phyloP scores from a whole-genome alignment of 2,329 filamentous ascomycete species.

The Trichoderma atroviride region DNA sequence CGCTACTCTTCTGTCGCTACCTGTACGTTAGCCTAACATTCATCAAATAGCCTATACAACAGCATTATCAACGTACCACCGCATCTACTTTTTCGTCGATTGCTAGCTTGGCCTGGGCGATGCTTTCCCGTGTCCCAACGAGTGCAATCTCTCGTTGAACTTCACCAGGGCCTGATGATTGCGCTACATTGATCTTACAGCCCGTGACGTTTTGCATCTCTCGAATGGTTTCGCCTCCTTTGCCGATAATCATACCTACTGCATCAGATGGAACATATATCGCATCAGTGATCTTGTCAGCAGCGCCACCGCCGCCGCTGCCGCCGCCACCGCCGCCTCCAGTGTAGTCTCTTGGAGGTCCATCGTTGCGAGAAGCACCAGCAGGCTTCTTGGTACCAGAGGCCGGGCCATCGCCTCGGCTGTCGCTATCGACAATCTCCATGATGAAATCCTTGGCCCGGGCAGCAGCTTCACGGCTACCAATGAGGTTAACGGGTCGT shows the following conservation, averaged over 20 bases:
- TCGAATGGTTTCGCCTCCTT: conserved; percentile 90
- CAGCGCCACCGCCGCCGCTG: conserved; percentile 36
- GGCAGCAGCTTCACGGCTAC: conserved; percentile 71
- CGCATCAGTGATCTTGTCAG: conserved; percentile 77
- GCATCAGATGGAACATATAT: conserved; percentile 88
- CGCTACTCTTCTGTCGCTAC: conserved; percentile 59
- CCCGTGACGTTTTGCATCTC: conserved; percentile 87
- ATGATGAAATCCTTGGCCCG: conserved; percentile 85
- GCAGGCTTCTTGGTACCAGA: conserved; percentile 36
- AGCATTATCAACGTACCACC: conserved; percentile 62
- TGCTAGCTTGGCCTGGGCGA: conserved; percentile 77
- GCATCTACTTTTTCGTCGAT: conserved; percentile 93
- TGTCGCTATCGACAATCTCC: conserved; percentile 93
- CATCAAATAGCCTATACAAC: neutral
- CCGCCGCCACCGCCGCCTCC: conserved; percentile 36
- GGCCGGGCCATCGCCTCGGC: conserved; percentile 55
- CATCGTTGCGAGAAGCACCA: conserved; percentile 39
- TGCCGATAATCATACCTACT: conserved; percentile 95
- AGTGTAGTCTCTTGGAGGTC: conserved; percentile 41
- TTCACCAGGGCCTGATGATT: conserved; percentile 75
- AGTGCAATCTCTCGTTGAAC: conserved; percentile 84
- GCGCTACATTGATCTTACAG: conserved; percentile 94
- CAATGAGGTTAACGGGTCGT: conserved; percentile 87
- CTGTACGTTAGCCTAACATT: conserved; percentile 35
- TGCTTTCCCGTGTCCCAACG: conserved; percentile 75